Conservation (phyloP, 2,329 filamentous ascomycete species). For the Trichoderma harzianum region DNA sequence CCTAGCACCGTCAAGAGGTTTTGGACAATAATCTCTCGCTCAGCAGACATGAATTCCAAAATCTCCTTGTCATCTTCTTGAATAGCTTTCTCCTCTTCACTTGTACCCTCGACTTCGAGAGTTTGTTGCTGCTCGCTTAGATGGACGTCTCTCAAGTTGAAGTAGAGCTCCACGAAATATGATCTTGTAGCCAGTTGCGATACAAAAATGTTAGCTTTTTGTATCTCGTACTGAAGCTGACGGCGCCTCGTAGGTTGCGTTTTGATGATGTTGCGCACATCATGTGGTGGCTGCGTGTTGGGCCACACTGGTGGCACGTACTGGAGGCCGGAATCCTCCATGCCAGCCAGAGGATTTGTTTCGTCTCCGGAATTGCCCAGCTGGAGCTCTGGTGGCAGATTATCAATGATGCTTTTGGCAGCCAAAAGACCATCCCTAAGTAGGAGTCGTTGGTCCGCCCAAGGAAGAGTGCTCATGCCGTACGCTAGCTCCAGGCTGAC, state of each 20-base stretch:
- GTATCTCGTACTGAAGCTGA: conserved; percentile 76
- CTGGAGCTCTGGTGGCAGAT: conserved; percentile 66
- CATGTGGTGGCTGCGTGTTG: conserved; percentile 44
- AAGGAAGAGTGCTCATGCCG: conserved; percentile 72
- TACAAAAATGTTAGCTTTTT: conserved; percentile 85
- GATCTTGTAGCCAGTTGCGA: conserved; percentile 79
- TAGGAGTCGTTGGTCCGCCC: conserved; percentile 71
- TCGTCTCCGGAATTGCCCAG: conserved; percentile 44
- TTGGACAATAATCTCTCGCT: conserved; percentile 78
- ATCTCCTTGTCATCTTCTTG: conserved; percentile 47
- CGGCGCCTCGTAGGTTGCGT: conserved; percentile 49
- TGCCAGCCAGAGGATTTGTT: conserved; percentile 35
- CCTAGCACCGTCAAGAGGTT: conserved; percentile 72
- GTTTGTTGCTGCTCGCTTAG: conserved; percentile 44
- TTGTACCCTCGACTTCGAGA: conserved; percentile 26
- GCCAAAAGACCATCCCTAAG: conserved; percentile 67
- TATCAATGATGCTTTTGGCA: conserved; percentile 65
- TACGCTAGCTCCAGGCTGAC: conserved; percentile 80
- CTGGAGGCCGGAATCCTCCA: conserved; percentile 46
- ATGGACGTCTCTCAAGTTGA: conserved; percentile 68
- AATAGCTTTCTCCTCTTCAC: conserved; percentile 36
- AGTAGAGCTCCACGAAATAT: conserved; percentile 83
- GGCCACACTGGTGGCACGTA: conserved; percentile 52
- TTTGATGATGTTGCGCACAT: conserved; percentile 49
- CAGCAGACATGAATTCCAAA: conserved; percentile 64